Percentiles rank a stretch among this genome's conserved stretches.
These are phyloP conservation scores for Dendrobium officinale DNA, from an alignment of 106 monocot species.

Conservation along the genomic window DNA sequence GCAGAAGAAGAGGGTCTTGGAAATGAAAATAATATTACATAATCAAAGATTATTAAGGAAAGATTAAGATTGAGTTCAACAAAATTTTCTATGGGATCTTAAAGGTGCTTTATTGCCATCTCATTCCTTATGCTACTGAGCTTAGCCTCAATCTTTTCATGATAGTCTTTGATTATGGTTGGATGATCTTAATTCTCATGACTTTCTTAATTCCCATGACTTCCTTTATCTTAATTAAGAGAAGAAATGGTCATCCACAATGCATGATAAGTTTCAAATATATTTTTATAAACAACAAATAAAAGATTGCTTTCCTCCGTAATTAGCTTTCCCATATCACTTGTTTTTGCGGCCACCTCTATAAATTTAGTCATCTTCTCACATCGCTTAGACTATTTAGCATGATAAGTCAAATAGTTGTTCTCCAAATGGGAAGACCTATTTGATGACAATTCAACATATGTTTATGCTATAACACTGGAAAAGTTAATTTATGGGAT, in stretches of 20 bases:
- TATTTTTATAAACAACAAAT: constrained; percentile 47
- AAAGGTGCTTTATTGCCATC: constrained; percentile 40
- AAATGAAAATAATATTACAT: too few relatives aligned
- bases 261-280: constrained; percentile 36
- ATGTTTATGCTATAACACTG: too few relatives aligned
- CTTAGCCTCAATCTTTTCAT: constrained; percentile 40
- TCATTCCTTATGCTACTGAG: constrained; percentile 31
- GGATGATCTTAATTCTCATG: constrained; percentile 31
- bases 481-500: too few relatives aligned
- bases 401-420: constrained; percentile 40
- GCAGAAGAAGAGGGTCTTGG: too few relatives aligned
- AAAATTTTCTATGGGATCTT: too few relatives aligned
- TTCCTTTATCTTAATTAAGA: constrained; percentile 54
- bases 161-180: constrained; percentile 36
- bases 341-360: constrained; percentile 39
- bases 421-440: constrained; percentile 26
- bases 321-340: constrained; percentile 31
- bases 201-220: constrained; percentile 10
- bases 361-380: constrained; percentile 61
- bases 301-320: constrained; percentile 52
- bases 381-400: constrained; percentile 40
- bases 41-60: too few relatives aligned
- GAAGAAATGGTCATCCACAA: constrained; percentile 39
- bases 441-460: constrained; percentile 16
- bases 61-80: too few relatives aligned